These are phyloP conservation scores for Gossypium laxum DNA, from an alignment of 441 rosid genomes.

Conservation along the genomic window DNA sequence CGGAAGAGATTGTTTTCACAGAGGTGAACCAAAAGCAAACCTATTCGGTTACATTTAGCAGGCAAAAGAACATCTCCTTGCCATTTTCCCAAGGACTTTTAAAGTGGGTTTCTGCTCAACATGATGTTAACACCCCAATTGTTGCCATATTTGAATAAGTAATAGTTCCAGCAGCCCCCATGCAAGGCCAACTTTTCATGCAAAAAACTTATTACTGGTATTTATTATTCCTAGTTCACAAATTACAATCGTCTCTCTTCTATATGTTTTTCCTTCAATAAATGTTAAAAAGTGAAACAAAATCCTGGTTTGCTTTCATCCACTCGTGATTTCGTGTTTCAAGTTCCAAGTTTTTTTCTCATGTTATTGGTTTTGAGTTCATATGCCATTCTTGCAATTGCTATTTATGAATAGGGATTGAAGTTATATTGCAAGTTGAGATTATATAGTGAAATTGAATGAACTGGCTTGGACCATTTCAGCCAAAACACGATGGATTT, in stretches of 20 bases:
- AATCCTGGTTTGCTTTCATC: background rate
- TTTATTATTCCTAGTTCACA: background rate
- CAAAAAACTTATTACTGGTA: background rate
- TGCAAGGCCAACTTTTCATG: background rate
- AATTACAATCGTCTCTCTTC: background rate
- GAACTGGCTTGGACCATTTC: too few species aligned
- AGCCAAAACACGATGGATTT: too few species aligned
- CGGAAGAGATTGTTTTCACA: constrained; percentile 21
- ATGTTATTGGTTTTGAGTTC: background rate
- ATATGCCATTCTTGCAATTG: background rate
- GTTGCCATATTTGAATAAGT: background rate
- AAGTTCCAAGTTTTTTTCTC: background rate
- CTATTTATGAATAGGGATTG: too few species aligned
- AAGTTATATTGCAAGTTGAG: too few species aligned
- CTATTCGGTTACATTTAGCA: constrained; percentile 10
- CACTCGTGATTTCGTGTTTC: background rate
- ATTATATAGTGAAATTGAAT: too few species aligned
- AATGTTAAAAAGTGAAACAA: background rate
- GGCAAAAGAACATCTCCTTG: background rate
- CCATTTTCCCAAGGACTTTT: constrained; percentile 16
- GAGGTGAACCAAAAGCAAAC: constrained; percentile 27
- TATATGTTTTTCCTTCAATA: background rate
- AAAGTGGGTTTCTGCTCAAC: constrained; percentile 14
- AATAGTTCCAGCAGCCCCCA: background rate
- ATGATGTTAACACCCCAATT: constrained; percentile 13